phyloP scores from a whole-genome alignment of 2,329 filamentous ascomycete species.

The Penicillium sp. region DNA sequence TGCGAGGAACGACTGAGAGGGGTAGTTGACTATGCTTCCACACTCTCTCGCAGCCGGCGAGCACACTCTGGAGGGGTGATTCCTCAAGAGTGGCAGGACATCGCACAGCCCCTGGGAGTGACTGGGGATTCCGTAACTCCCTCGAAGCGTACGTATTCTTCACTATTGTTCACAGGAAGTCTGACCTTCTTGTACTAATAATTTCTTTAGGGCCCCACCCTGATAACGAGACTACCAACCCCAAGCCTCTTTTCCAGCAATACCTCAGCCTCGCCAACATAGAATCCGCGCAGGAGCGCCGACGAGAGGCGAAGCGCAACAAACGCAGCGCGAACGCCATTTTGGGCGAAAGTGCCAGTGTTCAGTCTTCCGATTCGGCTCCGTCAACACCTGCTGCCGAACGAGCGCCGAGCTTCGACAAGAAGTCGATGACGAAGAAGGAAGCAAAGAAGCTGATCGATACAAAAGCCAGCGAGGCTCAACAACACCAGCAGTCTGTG shows the following conservation, averaged over 20 bases:
- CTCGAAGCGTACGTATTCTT: conserved; percentile 38
- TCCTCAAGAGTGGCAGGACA: conserved; percentile 68
- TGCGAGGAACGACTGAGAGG: conserved; percentile 73
- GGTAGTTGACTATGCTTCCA: conserved; percentile 71
- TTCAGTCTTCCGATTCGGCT: conserved; percentile 56
- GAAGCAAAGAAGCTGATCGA: conserved; percentile 74
- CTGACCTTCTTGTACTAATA: neutral
- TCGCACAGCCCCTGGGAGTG: conserved; percentile 50
- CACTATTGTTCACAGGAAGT: neutral
- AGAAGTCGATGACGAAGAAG: conserved; percentile 78
- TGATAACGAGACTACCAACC: conserved; percentile 40
- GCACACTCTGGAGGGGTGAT: conserved; percentile 74
- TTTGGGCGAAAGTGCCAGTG: conserved; percentile 47
- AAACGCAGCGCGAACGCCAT: conserved; percentile 56
- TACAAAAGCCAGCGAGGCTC: conserved; percentile 67
- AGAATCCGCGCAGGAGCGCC: conserved; percentile 70
- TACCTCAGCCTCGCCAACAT: conserved; percentile 60
- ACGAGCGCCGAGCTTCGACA: conserved; percentile 56
- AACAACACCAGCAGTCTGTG: conserved; percentile 77
- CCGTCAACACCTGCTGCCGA: conserved; percentile 47
- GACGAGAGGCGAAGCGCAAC: conserved; percentile 62
- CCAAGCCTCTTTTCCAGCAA: conserved; percentile 45
- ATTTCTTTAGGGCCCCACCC: conserved; percentile 32
- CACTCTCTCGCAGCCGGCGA: conserved; percentile 66
- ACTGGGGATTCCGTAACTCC: conserved; percentile 36